A percentile compares a stretch with the other conserved stretches of the same genome.
These are phyloP conservation scores for Davidsoniella australis DNA, from an alignment of 2,329 filamentous ascomycete genomes.

Conservation along the genomic window DNA sequence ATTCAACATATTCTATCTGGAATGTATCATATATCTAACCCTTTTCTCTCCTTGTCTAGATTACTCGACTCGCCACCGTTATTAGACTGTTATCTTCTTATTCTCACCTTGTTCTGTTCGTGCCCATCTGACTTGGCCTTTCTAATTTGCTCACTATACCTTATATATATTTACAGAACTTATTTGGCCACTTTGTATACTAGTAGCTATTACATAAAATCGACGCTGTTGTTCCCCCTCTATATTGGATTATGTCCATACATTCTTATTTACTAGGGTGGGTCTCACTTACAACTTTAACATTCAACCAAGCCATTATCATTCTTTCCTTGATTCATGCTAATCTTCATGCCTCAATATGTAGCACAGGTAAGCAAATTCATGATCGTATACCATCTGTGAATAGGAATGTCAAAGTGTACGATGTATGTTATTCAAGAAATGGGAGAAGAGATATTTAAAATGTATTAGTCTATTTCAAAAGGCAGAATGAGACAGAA, in stretches of 20 bases:
- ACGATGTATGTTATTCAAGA: too few species aligned
- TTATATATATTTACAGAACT: background rate
- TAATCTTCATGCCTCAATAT: background rate
- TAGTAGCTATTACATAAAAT: too few species aligned
- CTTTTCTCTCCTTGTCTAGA: conserved; percentile 14
- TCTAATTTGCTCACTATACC: background rate
- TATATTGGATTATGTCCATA: too few species aligned
- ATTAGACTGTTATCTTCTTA: conserved; percentile 15
- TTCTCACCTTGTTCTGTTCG: background rate
- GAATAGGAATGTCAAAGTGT: too few species aligned
- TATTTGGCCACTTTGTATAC: background rate
- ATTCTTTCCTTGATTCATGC: background rate
- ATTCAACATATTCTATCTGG: background rate
- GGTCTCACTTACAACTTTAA: conserved; percentile 15
- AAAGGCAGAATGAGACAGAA: too few species aligned
- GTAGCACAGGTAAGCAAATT: too few species aligned
- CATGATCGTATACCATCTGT: too few species aligned
- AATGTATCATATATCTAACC: background rate
- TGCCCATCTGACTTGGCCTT: background rate
- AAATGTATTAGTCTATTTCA: too few species aligned
- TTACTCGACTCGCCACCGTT: conserved; percentile 24
- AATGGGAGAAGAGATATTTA: too few species aligned
- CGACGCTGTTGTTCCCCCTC: too few species aligned
- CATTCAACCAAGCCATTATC: background rate
- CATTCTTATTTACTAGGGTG: conserved; percentile 14